These are phyloP conservation scores for Fusarium staphyleae DNA, from an alignment of 2,329 filamentous ascomycete species.

Conservation along the genomic window DNA sequence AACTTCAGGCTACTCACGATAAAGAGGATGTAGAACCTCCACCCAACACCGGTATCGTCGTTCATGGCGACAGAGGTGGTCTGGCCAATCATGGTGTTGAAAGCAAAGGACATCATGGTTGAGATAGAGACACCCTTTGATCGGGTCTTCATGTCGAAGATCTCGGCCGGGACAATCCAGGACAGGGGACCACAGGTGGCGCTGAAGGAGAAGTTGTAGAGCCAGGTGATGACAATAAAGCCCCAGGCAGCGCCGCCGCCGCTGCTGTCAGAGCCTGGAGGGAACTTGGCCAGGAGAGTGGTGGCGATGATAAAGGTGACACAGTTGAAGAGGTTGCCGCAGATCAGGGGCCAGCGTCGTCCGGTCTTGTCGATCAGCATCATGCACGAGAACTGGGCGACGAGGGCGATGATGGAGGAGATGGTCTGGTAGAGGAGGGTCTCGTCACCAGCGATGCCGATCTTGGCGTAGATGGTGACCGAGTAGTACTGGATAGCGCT, in stretches of 20 bases:
- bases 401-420: slow-evolving; percentile 72
- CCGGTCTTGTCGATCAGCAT: slow-evolving; percentile 73
- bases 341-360: slow-evolving; percentile 74
- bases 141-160: slow-evolving; percentile 79
- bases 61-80: slow-evolving; percentile 65
- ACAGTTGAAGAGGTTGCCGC: slow-evolving; percentile 74
- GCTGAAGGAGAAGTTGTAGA: slow-evolving; percentile 81
- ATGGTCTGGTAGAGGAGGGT: slow-evolving; percentile 80
- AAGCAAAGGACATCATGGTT: slow-evolving; percentile 76
- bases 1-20: slow-evolving; percentile 39
- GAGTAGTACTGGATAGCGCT: slow-evolving; percentile 79
- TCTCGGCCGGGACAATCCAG: slow-evolving; percentile 71
- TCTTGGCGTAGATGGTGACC: slow-evolving; percentile 70
- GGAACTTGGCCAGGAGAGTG: slow-evolving; percentile 61
- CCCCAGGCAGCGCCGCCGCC: slow-evolving; percentile 67
- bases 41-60: slow-evolving; percentile 52
- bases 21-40: slow-evolving; percentile 57
- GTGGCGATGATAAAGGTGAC: slow-evolving; percentile 75
- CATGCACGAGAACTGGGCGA: slow-evolving; percentile 74
- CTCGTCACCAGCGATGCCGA: slow-evolving; percentile 69
- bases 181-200: slow-evolving; percentile 72
- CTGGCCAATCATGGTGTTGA: slow-evolving; percentile 76
- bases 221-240: slow-evolving; percentile 77
- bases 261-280: slow-evolving; percentile 55
- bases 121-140: slow-evolving; percentile 78